A percentile compares a stretch with the other conserved stretches of the same genome.
phyloP scores from a whole-genome alignment of 176 grass and related monocot species.

The Typha latifolia region DNA sequence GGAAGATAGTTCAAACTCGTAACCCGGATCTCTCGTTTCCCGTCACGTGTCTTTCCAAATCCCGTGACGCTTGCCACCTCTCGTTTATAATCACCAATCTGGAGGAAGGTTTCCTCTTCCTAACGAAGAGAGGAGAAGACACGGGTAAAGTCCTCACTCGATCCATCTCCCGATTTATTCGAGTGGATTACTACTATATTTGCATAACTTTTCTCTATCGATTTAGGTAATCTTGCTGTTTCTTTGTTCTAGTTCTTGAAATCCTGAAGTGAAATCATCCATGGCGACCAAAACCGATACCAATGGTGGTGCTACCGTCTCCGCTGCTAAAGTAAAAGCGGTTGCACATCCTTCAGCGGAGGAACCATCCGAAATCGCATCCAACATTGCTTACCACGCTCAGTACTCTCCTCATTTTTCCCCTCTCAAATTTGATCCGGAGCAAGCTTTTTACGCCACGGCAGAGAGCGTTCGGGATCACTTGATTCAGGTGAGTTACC shows the following conservation, averaged over 20 bases:
- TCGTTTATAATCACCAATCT: no score
- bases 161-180: no score
- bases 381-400: constrained; percentile 71
- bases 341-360: constrained; percentile 52
- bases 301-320: constrained; percentile 6
- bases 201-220: no score
- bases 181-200: no score
- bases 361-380: constrained; percentile 56
- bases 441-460: constrained; percentile 84
- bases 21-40: background rate
- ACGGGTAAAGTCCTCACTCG: no score
- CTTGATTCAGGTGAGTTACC: constrained; percentile 52
- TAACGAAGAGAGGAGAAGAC: no score
- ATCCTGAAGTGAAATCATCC: constrained; percentile 2
- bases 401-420: constrained; percentile 76
- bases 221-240: background rate
- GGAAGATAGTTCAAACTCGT: no score
- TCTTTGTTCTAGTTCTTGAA: background rate
- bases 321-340: constrained; percentile 44
- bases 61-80: background rate
- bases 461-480: constrained; percentile 82
- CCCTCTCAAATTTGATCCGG: constrained; percentile 64
- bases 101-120: no score
- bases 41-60: background rate
- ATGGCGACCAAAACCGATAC: constrained; percentile 24